Conservation (phyloP, 1,284 basidiomycete genomes). For the Earliella scabrosa region DNA sequence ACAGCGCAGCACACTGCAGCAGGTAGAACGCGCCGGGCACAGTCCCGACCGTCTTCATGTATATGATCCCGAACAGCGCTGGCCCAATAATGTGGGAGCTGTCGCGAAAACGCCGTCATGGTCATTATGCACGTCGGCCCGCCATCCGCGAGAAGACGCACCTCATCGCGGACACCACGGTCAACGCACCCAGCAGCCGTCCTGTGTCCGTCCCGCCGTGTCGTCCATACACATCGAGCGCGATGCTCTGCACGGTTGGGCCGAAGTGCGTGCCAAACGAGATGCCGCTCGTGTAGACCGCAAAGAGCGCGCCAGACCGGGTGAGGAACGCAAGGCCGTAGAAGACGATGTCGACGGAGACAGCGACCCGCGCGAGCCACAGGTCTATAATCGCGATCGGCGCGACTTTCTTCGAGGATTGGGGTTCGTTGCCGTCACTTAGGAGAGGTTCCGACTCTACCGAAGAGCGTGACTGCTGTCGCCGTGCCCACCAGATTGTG, state of each 20-base stretch:
- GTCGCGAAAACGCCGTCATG: background rate
- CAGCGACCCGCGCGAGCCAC: conserved; percentile 54
- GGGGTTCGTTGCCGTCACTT: background rate
- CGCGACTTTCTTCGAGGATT: conserved; percentile 24
- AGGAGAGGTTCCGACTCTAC: conserved; percentile 28
- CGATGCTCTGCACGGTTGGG: conserved; percentile 66
- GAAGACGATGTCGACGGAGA: conserved; percentile 57
- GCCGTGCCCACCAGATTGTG: conserved; percentile 4
- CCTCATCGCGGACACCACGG: conserved; percentile 70
- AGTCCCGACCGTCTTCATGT: conserved; percentile 57
- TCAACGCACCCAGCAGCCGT: conserved; percentile 68
- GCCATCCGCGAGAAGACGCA: conserved; percentile 34
- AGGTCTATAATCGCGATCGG: conserved; percentile 56
- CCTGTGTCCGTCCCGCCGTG: conserved; percentile 55
- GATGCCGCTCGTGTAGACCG: conserved; percentile 44
- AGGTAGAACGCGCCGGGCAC: conserved; percentile 60
- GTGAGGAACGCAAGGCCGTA: conserved; percentile 55
- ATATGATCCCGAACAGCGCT: conserved; percentile 57
- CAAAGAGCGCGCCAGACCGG: conserved; percentile 46
- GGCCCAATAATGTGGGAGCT: conserved; percentile 61
- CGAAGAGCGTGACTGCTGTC: conserved; percentile 9
- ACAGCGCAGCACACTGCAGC: conserved; percentile 42
- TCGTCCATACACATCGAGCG: conserved; percentile 60
- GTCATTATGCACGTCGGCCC: background rate
- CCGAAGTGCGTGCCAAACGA: conserved; percentile 59